Base-by-base conservation (phyloP, 495 filamentous ascomycete species). In the Hyaloscypha bicolor region DNA sequence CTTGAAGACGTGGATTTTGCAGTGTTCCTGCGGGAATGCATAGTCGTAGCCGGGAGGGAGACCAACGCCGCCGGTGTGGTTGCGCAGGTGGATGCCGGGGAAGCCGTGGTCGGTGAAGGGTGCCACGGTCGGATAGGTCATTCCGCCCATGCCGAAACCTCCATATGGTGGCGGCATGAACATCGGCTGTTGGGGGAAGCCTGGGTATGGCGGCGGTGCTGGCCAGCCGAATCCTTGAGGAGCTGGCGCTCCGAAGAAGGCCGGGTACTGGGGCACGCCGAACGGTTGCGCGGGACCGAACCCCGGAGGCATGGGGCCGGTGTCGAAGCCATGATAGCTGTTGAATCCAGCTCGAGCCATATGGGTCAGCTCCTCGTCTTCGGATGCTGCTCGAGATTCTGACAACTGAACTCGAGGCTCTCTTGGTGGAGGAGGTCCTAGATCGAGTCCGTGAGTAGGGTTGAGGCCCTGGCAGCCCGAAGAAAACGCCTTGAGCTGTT, bases 11-110 rank as follows among this genome's bases (percentile, higher is more conserved):
- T 82, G 76, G n/a, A 84, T 76, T 58, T 80, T 81, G 22, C 77
- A 79, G 73, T 84, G 79, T 53, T 83, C 76, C 6, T 68, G 60
- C 0, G 79, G 78, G 71, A 84, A 85, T 60, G 82, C 76, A 71
- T 83, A 86, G 72, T 84, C 80, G 72, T 80, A 84, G 4, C 81
- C 82, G 0, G 81, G 81, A 67, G 83, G 81, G 39, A 78, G 76
- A 45, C 81, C 82, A 8, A 76, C 72, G 39, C 88, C 89, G 19
- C 87, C 86, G 12, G 83, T 82, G 19, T 81, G 78, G 62, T 87
- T 81, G 25, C 77, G 76, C 45, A 90, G 71, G 73, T 90, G 86
- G 59, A 87, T 76, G 9, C 79, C 81, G 12, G 83, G 79, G 55
- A 88, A 70, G 73, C 82, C 84, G 16, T 73, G 72, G 29, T 87